Conservation (phyloP, 202 grass and related monocot species). For the Saccharum hybrid region DNA sequence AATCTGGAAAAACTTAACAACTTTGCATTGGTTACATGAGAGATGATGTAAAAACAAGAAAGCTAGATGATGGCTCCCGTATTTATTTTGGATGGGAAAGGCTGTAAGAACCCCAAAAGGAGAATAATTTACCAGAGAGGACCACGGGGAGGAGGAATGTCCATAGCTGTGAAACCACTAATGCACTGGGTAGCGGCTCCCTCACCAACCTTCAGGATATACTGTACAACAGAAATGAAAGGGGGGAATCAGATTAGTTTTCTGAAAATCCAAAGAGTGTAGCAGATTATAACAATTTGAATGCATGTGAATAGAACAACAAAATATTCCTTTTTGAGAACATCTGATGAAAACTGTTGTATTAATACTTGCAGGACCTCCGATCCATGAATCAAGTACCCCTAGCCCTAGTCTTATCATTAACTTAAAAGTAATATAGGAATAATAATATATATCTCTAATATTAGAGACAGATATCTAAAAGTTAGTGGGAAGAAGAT, state of each 20-base stretch:
- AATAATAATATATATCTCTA: background rate
- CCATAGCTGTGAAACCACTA: slow-evolving; percentile 82
- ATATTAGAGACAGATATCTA: background rate
- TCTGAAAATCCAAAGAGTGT: background rate
- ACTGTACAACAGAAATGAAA: slow-evolving; percentile 54
- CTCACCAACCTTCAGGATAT: slow-evolving; percentile 66
- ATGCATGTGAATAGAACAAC: background rate
- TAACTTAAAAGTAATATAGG: background rate
- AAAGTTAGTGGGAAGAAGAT: slow-evolving; percentile 6
- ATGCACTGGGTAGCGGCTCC: slow-evolving; percentile 68
- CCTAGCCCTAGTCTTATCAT: background rate
- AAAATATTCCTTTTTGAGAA: slow-evolving; percentile 8
- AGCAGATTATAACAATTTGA: background rate
- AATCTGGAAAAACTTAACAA: background rate
- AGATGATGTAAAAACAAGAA: background rate
- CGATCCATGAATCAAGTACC: background rate
- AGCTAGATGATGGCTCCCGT: background rate
- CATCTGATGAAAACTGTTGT: background rate
- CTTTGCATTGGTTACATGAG: background rate
- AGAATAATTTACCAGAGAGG: slow-evolving; percentile 75
- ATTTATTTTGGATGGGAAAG: slow-evolving; percentile 15
- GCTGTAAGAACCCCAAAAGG: background rate
- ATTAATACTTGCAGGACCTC: slow-evolving; percentile 17
- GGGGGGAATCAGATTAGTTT: slow-evolving; percentile 22
- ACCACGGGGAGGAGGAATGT: slow-evolving; percentile 72